Conservation (phyloP, 1,284 basidiomycete genomes). For the Irpex lacteus region DNA sequence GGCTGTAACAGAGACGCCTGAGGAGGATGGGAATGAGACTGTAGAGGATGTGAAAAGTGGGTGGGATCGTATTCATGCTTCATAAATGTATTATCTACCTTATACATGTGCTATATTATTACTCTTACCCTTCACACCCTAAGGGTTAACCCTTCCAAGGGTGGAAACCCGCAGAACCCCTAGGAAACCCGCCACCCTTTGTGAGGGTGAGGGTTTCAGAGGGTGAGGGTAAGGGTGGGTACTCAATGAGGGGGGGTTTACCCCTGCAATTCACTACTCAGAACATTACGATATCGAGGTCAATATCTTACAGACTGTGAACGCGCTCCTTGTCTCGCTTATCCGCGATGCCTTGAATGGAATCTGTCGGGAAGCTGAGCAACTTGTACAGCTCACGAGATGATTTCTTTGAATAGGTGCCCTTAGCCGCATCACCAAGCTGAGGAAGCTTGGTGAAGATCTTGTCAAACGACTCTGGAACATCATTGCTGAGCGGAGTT, state of each 20-base stretch:
- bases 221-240: constrained; percentile 13
- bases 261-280: constrained; percentile 13
- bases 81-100: neutral
- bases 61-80: constrained; percentile 25
- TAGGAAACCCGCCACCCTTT: constrained; percentile 8
- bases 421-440: too few relatives aligned
- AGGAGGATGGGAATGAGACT: constrained; percentile 18
- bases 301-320: too few relatives aligned
- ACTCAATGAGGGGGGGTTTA: constrained; percentile 5
- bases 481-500: too few relatives aligned
- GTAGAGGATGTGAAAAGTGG: constrained; percentile 12
- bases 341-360: too few relatives aligned
- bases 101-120: neutral
- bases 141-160: neutral
- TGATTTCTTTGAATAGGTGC: too few relatives aligned
- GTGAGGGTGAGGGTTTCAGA: constrained; percentile 3
- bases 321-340: too few relatives aligned
- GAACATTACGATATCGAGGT: too few relatives aligned
- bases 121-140: neutral
- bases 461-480: too few relatives aligned
- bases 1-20: constrained; percentile 13
- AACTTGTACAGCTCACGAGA: too few relatives aligned
- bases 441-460: too few relatives aligned
- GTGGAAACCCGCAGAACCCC: constrained; percentile 6
- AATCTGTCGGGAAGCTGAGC: too few relatives aligned